Evolutionary conservation across 2,329 filamentous ascomycete genomes (phyloP).

Genomic region (Aspergillus calidoustus): DNA sequence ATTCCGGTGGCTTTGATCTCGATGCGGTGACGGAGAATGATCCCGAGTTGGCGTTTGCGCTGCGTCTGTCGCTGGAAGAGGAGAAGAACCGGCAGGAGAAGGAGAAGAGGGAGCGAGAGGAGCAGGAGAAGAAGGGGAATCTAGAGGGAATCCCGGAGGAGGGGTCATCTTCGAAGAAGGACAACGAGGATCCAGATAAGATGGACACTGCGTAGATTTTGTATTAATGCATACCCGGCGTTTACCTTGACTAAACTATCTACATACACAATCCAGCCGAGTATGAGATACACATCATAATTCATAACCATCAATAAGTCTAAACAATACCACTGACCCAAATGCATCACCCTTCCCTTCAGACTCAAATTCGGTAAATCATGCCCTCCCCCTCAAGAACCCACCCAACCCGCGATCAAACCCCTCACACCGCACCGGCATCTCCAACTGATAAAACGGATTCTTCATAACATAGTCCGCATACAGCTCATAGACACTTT

Average conservation of each 20-base stretch:
- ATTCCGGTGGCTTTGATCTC: constrained; percentile 66
- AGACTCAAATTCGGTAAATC: constrained; percentile 12
- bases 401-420: constrained; percentile 86
- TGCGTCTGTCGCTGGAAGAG: constrained; percentile 98
- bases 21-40: constrained; percentile 84
- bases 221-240: constrained; percentile 44
- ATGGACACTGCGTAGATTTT: constrained; percentile 80
- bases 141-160: constrained; percentile 84
- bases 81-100: constrained; percentile 93
- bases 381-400: constrained; percentile 68
- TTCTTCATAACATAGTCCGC: constrained; percentile 99
- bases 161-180: constrained; percentile 66
- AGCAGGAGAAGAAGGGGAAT: constrained; percentile 71
- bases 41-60: constrained; percentile 88
- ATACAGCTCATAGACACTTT: constrained; percentile 91
- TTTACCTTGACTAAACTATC: constrained; percentile 23
- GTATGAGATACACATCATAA: not conserved
- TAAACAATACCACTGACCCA: not conserved
- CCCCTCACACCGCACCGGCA: constrained; percentile 93
- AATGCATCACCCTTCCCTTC: not conserved
- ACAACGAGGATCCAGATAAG: constrained; percentile 69
- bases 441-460: constrained; percentile 96
- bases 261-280: constrained; percentile 7
- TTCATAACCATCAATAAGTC: not conserved
- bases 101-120: constrained; percentile 75